Evolutionary conservation across 768 basidiomycete species (phyloP), one percentile per base, ranked within the genome.

Genomic region (Russula vinacea): DNA sequence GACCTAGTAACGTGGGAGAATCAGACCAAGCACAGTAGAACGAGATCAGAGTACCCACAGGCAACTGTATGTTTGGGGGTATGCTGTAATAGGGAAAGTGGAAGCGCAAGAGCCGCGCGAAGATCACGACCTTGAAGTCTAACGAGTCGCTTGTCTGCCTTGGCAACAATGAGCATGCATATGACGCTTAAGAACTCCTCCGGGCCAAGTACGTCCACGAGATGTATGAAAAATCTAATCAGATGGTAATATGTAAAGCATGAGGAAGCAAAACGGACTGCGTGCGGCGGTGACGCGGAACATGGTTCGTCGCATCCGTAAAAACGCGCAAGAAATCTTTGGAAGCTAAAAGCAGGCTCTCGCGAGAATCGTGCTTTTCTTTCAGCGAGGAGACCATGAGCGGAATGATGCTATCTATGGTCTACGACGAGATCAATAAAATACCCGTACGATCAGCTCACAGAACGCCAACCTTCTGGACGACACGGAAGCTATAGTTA

Each of bases 361-460:
- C 76, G 4, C 80, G 78, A 9, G 77, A 74, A 1, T 79, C 66
- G 60, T 89, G 80, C 17, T 81, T 77, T 32, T 79, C 74, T 73
- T 84, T 88, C 65, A 96, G 77, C 0, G 92, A 92, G 6, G 86
- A 80, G 10, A 87, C 88, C 86, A 98, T 91, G 35, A 96, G 90
- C 2, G 97, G 96, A 7, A 99, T 89, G 62, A 98, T 94, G 70
- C 84, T 90, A 65, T 96, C 88, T 61, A 98, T 85, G 2, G 97
- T 98, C 93, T 96, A 60, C 8, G 24, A 32, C 22, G 14, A 58
- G 4, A 22, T 35, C 22, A 56, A 64, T 59, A 22, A 22, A 37
- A 33, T 24, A 17, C 10, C 22, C 40, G 42, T 40, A 11, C 19
- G 32, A 24, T 17, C 50, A 8, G 16, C 56, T 14, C 26, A 29